Evolutionary conservation across 2,329 filamentous ascomycete genomes (phyloP), one percentile per base, ranked within the genome.

Genomic region (Penicillium sp.): DNA sequence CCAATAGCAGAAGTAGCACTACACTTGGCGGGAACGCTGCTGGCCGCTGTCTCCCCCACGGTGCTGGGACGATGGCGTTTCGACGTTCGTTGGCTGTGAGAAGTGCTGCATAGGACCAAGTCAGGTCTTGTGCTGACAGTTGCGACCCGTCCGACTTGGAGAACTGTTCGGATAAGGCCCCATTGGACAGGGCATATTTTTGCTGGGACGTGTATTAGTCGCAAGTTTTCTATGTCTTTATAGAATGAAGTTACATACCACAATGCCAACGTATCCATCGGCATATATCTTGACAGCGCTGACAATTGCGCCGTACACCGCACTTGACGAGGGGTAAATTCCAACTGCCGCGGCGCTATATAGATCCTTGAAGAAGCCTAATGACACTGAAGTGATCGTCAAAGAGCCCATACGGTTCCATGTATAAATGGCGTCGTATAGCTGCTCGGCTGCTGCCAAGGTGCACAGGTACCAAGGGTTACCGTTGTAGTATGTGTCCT

Each of bases 381-480:
- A 75, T 0, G 86, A 89, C 1, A 77, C 77, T 0, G 75, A 71
- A 4, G 81, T 85, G 39, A 92, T 79, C 0, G 77, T 79, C 60
- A 95, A 77, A 5, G 76, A 83, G 1, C 82, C 83, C 22, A 76
- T 68, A 30, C 74, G 69, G 54, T 84, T 76, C 86, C 87, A 92
- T 41, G 86, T 82, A 56, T 85, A 84, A 1, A 90, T 62, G 1
- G 88, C 85, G 59, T 87, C 84, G 65, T 90, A 92, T 2, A 95
- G 78, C 64, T 88, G 84, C 69, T 93, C 88, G 3, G 88, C 89
- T 0, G 87, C 87, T 1, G 87, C 87, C 27, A 89, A 76, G 1
- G 86, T 92, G 59, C 80, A 80, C 11, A 92, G 77, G 60, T 89
- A 79, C 88, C 88, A 93, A 1, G 88, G 88, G 66, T 93, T 90